Evolutionary conservation across 1,139 yeast genomes (phyloP).

Genomic region (Nakaseomyces sp.): DNA sequence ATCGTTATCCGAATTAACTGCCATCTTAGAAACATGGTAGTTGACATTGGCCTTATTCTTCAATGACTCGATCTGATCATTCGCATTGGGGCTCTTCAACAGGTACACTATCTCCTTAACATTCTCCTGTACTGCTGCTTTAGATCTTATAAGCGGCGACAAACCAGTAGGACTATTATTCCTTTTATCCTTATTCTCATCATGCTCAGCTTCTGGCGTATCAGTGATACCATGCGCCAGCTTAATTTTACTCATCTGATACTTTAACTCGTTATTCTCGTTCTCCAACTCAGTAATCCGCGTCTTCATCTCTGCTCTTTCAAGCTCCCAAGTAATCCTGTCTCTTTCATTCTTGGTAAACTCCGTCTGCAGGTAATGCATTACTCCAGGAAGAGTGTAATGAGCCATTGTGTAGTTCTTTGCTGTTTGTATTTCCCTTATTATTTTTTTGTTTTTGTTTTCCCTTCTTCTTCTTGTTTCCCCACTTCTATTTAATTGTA

Average conservation of each 20-base stretch:
- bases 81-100: conserved; percentile 26
- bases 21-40: conserved; percentile 7
- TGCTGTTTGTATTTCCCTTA: too few relatives aligned
- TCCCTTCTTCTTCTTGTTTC: too few relatives aligned
- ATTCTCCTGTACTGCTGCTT: conserved; percentile 28
- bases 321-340: conserved; percentile 48
- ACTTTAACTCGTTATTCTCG: conserved; percentile 49
- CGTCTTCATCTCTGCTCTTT: conserved; percentile 45
- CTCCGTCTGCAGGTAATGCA: conserved; percentile 49
- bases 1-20: background rate
- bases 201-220: too few relatives aligned
- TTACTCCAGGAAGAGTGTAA: conserved; percentile 39
- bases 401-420: too few relatives aligned
- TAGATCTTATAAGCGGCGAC: conserved; percentile 19
- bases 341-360: conserved; percentile 50
- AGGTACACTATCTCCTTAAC: conserved; percentile 32
- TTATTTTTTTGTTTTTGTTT: too few relatives aligned
- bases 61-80: conserved; percentile 22
- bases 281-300: conserved; percentile 56
- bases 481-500: too few relatives aligned
- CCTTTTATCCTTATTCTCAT: background rate
- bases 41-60: conserved; percentile 13
- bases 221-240: too few relatives aligned
- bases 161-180: conserved; percentile 1
- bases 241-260: conserved; percentile 41